phyloP scores from a whole-genome alignment of 495 filamentous ascomycete genomes.

The Penicillium silybi region DNA sequence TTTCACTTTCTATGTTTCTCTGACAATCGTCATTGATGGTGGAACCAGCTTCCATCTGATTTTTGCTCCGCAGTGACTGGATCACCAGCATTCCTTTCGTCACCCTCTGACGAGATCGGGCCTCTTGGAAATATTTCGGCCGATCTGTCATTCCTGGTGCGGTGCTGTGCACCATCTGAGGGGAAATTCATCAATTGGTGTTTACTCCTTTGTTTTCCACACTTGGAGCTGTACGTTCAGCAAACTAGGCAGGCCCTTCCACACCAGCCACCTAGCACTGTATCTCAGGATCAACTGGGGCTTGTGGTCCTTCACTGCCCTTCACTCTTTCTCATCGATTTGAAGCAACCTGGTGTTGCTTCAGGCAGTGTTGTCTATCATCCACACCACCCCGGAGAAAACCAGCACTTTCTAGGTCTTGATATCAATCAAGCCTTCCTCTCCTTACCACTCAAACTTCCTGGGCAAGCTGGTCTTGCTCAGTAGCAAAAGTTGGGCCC shows the following conservation, averaged over 20 bases:
- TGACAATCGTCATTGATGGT: conserved; percentile 18
- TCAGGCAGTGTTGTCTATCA: background rate
- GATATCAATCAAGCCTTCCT: conserved; percentile 4
- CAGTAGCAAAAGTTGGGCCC: background rate
- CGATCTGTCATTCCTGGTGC: conserved; percentile 15
- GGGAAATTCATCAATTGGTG: conserved; percentile 5
- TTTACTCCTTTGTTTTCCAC: conserved; percentile 1
- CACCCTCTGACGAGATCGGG: conserved; percentile 25
- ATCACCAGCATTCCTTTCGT: conserved; percentile 43
- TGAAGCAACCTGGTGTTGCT: conserved; percentile 18
- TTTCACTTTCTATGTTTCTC: conserved; percentile 17
- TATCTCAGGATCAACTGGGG: background rate
- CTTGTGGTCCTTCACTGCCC: background rate
- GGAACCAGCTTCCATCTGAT: conserved; percentile 16
- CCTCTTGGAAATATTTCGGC: conserved; percentile 6
- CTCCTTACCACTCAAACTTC: background rate
- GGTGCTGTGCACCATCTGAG: conserved; percentile 5
- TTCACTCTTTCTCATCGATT: background rate
- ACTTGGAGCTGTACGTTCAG: conserved; percentile 7
- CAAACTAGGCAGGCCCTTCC: conserved; percentile 21
- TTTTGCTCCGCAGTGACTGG: conserved; percentile 24
- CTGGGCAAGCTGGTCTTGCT: conserved; percentile 25
- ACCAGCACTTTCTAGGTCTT: background rate
- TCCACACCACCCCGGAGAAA: background rate
- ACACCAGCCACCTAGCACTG: conserved; percentile 10